Evolutionary conservation across 2,329 filamentous ascomycete genomes (phyloP).

Genomic region (Monilinia laxa): DNA sequence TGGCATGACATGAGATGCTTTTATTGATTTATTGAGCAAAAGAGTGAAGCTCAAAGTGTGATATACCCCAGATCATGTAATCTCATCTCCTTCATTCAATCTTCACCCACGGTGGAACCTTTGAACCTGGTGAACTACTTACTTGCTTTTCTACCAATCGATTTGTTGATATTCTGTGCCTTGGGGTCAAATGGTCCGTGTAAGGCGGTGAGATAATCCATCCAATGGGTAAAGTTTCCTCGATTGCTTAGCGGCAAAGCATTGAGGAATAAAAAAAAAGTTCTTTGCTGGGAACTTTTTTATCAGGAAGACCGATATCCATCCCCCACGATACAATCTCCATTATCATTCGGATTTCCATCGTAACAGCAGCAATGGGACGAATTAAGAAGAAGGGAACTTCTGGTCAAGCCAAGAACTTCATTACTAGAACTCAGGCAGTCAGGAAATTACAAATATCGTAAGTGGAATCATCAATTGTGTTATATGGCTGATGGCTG

Average conservation of each 20-base stretch:
- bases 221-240: slow-evolving; percentile 21
- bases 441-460: slow-evolving; percentile 92
- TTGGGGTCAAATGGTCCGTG: neutral
- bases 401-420: slow-evolving; percentile 94
- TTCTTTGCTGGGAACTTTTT: slow-evolving; percentile 21
- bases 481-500: neutral
- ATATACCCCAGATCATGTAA: neutral
- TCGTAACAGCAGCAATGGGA: slow-evolving; percentile 53
- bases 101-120: neutral
- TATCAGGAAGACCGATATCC: slow-evolving; percentile 23
- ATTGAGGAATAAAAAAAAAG: slow-evolving; percentile 23
- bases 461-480: slow-evolving; percentile 16
- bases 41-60: slow-evolving; percentile 28
- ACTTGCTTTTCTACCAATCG: slow-evolving; percentile 8
- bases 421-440: slow-evolving; percentile 93
- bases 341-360: slow-evolving; percentile 6
- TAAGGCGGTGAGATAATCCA: slow-evolving; percentile 24
- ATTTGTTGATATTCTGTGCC: slow-evolving; percentile 13
- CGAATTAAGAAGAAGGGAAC: slow-evolving; percentile 86
- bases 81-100: neutral
- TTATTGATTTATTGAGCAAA: slow-evolving; percentile 24
- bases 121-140: too few species aligned
- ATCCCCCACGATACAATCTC: slow-evolving; percentile 11
- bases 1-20: neutral
- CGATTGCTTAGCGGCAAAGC: slow-evolving; percentile 16